Evolutionary conservation across 225 moss, liverwort and hornwort species (phyloP).

Genomic region (Ulota crispa): DNA sequence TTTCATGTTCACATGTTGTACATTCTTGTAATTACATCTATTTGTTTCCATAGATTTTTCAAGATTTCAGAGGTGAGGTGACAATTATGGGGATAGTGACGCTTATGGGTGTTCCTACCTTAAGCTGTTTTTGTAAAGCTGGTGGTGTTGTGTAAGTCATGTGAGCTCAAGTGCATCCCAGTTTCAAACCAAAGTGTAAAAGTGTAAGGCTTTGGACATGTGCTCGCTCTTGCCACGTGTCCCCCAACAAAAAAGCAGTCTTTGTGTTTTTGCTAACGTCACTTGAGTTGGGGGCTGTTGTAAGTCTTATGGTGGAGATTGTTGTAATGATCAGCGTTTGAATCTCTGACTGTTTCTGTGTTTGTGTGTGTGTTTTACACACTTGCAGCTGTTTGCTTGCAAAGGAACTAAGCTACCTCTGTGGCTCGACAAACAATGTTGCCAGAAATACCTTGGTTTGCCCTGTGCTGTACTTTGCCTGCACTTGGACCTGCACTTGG

Average conservation of each 20-base stretch:
- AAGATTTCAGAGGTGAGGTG: too few relatives aligned
- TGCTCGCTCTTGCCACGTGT: not conserved
- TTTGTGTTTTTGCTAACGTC: not conserved
- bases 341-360: not conserved
- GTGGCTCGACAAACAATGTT: not conserved
- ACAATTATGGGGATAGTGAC: too few relatives aligned
- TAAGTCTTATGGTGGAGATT: not conserved
- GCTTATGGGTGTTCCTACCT: too few relatives aligned
- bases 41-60: too few relatives aligned
- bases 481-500: not conserved
- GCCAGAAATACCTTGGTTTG: not conserved
- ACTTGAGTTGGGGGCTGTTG: not conserved
- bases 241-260: not conserved
- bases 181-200: not conserved
- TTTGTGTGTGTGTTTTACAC: not conserved
- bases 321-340: slow-evolving; percentile 11
- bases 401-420: not conserved
- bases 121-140: too few relatives aligned
- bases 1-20: too few relatives aligned
- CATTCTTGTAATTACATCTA: too few relatives aligned
- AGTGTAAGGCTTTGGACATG: not conserved
- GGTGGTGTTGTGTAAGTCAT: too few relatives aligned
- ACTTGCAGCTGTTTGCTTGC: not conserved
- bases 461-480: not conserved
- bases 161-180: not conserved